Conservation (phyloP, 208 protist genomes). For the Leptomonas seymouri region DNA sequence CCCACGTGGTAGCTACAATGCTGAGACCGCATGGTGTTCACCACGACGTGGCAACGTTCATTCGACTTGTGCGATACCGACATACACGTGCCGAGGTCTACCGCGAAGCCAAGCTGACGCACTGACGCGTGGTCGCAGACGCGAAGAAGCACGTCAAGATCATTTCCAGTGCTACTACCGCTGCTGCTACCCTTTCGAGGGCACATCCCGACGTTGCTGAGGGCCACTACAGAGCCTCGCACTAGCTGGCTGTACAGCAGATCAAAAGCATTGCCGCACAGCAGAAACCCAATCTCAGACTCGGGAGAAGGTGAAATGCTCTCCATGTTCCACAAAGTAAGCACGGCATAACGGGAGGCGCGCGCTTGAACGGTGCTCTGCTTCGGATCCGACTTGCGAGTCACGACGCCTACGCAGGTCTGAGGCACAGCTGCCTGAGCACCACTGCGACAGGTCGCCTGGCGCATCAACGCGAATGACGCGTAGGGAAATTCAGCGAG, state of each 20-base stretch:
- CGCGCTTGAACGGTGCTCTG: constrained; percentile 28
- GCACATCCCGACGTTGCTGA: constrained; percentile 48
- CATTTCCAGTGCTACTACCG: neutral
- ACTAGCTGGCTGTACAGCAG: constrained; percentile 54
- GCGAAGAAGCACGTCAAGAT: constrained; percentile 29
- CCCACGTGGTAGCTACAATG: constrained; percentile 58
- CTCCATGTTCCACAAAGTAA: constrained; percentile 71
- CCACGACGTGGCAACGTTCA: constrained; percentile 54
- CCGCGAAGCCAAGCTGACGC: constrained; percentile 66
- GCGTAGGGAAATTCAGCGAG: constrained; percentile 61
- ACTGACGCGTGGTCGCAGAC: constrained; percentile 41
- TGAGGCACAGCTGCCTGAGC: constrained; percentile 20
- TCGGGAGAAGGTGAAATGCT: constrained; percentile 43
- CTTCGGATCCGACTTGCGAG: constrained; percentile 71
- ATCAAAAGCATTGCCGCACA: constrained; percentile 70
- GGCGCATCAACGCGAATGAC: constrained; percentile 39
- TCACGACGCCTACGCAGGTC: constrained; percentile 67
- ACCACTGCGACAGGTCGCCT: constrained; percentile 1
- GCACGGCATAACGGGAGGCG: constrained; percentile 47
- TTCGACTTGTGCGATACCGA: constrained; percentile 40
- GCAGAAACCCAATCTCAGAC: constrained; percentile 55
- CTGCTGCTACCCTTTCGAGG: constrained; percentile 8
- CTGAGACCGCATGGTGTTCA: constrained; percentile 51
- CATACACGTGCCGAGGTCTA: constrained; percentile 63
- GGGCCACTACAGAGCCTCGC: constrained; percentile 53